Evolutionary conservation across 2,329 filamentous ascomycete genomes (phyloP).

Genomic region (Aspergillus awamori): DNA sequence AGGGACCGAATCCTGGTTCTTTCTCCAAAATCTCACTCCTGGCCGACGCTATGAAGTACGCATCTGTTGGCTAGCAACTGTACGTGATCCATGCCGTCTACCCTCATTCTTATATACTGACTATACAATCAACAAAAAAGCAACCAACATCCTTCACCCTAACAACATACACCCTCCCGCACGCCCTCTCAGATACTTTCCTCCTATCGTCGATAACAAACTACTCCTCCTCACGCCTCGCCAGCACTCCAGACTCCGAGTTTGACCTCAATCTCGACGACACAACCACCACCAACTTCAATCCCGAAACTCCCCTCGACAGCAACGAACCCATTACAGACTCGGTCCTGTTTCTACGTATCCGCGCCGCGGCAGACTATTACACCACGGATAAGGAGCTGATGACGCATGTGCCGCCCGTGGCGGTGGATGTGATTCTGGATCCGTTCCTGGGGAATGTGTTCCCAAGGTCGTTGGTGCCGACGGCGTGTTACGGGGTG

Average conservation of each 20-base stretch:
- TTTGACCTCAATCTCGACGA: conserved; percentile 7
- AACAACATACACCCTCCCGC: conserved; percentile 62
- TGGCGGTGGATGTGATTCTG: conserved; percentile 78
- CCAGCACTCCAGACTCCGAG: conserved; percentile 20
- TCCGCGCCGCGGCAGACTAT: conserved; percentile 81
- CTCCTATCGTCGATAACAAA: conserved; percentile 67
- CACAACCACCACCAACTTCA: conserved; percentile 22
- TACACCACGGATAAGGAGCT: conserved; percentile 72
- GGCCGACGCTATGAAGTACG: conserved; percentile 85
- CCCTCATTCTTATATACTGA: no score
- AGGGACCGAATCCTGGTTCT: conserved; percentile 74
- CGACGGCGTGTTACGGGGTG: conserved; percentile 70
- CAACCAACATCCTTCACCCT: conserved; percentile 83
- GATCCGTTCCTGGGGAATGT: conserved; percentile 83
- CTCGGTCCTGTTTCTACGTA: conserved; percentile 70
- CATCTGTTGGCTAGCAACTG: conserved; percentile 90
- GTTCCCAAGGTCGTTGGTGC: conserved; percentile 74
- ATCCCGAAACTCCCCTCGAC: conserved; percentile 17
- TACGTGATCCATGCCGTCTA: conserved; percentile 51
- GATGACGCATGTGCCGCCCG: conserved; percentile 74
- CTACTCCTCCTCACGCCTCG: conserved; percentile 60
- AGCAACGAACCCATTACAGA: conserved; percentile 29
- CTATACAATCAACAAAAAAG: conserved; percentile 55
- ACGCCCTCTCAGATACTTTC: conserved; percentile 63
- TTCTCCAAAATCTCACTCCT: conserved; percentile 70